Base-by-base conservation (phyloP, 257 asterid species). In the Linderniella brevidens region DNA sequence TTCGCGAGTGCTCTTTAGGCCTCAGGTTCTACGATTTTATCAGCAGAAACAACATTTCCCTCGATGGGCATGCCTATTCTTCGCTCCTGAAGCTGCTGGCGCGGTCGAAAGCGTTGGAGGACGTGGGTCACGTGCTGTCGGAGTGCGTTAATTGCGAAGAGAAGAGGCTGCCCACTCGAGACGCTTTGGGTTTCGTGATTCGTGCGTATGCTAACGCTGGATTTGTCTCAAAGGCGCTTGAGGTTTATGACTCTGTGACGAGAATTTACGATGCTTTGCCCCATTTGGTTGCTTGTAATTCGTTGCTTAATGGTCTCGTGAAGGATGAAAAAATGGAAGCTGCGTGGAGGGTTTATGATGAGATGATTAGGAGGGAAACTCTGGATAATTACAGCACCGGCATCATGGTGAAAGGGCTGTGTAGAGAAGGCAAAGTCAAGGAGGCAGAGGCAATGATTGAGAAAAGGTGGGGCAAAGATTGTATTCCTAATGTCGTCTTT, bases 21-120 rank as follows among this genome's bases (percentile, higher is more conserved):
- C 72, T 88, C 49, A 80, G 71, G 49, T 88, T 88, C 82, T 78
- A 70, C 35, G 67, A 55, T 53, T 88, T 92, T 58, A 63, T 76
- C 46, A 59, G 79, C 32, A 59, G 37, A 36, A 76, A 60, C 44
- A 60, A 73, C 12, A 56, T 53, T 43, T 52, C 83, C 37, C 74
- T 75, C 41, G 92, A 78, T 63, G 80, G 79, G 60, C 66, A 59
- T 51, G 87, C 93, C 40, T 84, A 75, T 65, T 88, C 98, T 45
- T 78, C 96, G 36, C 77, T 84, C 29, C 67, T 88, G 45, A 88
- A 88, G 84, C 75, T 84, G 37, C 60, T 88, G 70, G 86, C 93
- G 35, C 74, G 68, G 60, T 76, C 66, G 48, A 73, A 67, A 63
- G 66, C 71, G 52, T 58, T 76, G 35, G 29, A 55, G 10, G 96